Conservation (phyloP, 2,329 filamentous ascomycete species). For the Ascochyta fabae region DNA sequence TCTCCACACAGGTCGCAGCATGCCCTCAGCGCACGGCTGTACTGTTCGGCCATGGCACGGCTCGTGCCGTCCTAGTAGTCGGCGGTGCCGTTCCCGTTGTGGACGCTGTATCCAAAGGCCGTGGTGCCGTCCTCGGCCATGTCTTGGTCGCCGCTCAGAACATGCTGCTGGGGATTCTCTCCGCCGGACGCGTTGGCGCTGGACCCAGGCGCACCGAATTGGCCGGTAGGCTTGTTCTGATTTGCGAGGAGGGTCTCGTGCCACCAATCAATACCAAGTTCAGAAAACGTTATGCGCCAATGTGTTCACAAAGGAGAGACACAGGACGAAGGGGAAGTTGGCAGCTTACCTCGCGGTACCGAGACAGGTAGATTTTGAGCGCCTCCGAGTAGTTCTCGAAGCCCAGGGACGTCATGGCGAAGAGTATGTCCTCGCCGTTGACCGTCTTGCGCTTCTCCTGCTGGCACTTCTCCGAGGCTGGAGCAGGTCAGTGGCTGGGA, state of each 20-base stretch:
- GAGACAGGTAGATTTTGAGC: slow-evolving; percentile 95
- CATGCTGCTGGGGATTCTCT: slow-evolving; percentile 50
- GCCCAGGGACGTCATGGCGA: slow-evolving; percentile 97
- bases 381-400: slow-evolving; percentile 99
- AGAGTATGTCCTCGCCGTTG: slow-evolving; percentile 97
- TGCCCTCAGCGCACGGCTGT: slow-evolving; percentile 14
- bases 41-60: slow-evolving; percentile 7
- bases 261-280: slow-evolving; percentile 59
- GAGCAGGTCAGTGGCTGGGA: slow-evolving; percentile 22
- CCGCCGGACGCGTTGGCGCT: slow-evolving; percentile 44
- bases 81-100: slow-evolving; percentile 50
- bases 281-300: slow-evolving; percentile 54
- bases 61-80: slow-evolving; percentile 44
- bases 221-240: slow-evolving; percentile 62
- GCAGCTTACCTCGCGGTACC: slow-evolving; percentile 91
- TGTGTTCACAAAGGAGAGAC: slow-evolving; percentile 46
- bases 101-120: slow-evolving; percentile 50
- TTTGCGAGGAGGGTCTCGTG: slow-evolving; percentile 80
- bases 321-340: slow-evolving; percentile 35
- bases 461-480: slow-evolving; percentile 98
- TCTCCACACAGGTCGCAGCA: neutral
- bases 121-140: slow-evolving; percentile 51
- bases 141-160: slow-evolving; percentile 54
- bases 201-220: slow-evolving; percentile 44
- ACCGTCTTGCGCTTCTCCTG: slow-evolving; percentile 99